These are phyloP conservation scores for Usnea hakonensis DNA, from an alignment of 495 filamentous ascomycete species.

Conservation along the genomic window DNA sequence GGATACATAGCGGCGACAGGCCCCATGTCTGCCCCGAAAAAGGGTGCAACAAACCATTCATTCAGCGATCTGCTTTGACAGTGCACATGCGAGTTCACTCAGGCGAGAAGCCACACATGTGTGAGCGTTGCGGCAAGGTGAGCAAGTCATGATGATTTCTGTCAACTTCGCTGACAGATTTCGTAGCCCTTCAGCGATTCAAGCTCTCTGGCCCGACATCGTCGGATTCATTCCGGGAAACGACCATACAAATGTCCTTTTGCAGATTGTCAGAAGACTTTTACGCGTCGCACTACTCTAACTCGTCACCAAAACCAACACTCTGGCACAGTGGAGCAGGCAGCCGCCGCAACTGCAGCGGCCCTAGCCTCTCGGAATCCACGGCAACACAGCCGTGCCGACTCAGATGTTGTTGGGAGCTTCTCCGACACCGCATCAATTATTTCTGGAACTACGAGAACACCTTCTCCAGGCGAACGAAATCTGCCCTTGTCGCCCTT, in stretches of 20 bases:
- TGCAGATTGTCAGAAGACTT: constrained; percentile 96
- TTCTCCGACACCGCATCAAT: constrained; percentile 78
- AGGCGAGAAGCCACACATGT: constrained; percentile 97
- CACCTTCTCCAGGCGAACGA: constrained; percentile 76
- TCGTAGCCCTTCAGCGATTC: constrained; percentile 95
- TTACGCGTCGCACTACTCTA: constrained; percentile 88
- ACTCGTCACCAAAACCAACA: constrained; percentile 96
- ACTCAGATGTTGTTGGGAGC: constrained; percentile 70
- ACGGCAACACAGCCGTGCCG: constrained; percentile 48
- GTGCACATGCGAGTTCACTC: constrained; percentile 94
- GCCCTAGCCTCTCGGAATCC: constrained; percentile 57
- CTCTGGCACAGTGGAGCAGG: constrained; percentile 90
- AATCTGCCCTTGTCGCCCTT: constrained; percentile 72
- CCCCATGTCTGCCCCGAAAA: constrained; percentile 90
- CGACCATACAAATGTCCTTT: constrained; percentile 97
- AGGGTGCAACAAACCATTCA: constrained; percentile 91
- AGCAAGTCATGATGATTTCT: constrained; percentile 12
- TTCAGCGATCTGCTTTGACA: constrained; percentile 93
- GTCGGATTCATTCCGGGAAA: constrained; percentile 91
- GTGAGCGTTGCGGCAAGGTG: constrained; percentile 95
- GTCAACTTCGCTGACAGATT: constrained; percentile 23
- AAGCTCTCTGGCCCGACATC: constrained; percentile 87
- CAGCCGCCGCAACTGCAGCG: constrained; percentile 79
- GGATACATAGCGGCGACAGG: constrained; percentile 86
- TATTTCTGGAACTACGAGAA: constrained; percentile 44